Base-by-base conservation (phyloP, 306 rosid genomes). In the Carpinus viminea region DNA sequence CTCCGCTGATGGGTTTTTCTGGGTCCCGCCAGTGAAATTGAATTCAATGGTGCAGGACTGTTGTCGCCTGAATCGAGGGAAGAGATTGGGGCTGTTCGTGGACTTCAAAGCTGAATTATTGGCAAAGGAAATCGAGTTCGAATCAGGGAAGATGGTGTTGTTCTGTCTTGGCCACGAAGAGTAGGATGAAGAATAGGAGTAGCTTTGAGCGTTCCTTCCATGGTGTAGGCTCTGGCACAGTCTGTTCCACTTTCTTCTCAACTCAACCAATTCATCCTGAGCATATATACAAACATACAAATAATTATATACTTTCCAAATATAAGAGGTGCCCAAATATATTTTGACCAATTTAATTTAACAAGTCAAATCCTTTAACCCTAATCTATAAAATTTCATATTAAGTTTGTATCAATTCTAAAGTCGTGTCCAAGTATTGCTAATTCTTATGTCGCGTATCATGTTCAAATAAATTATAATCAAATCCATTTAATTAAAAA, bases 1-100 rank as follows among this genome's bases (percentile, higher is more conserved):
- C 64, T 86, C 87, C 79, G 85, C 45, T 45, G 12, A 68, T 73
- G 85, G 84, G 45, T 82, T 74, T 74, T 79, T 83, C 75, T 73
- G 87, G 46, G 47, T 62, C 59, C 79, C 92, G 70, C 83, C 86
- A 56, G 76, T 79, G 74, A 92, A 91, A 70, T 88, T 93, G 91
- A 95, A 95, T 86, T 95, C 97, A 45, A 90, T 92, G 66, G 89
- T 89, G 87, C 89, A 90, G 18, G 99, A 90, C 78, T 93, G 90
- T n/a, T 92, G 93, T 28, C 90, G 83, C 77, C 91, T 73, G 76
- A 91, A 89, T 5, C 79, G 89, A 5, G 92, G 93, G 43, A 86
- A 85, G 17, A 78, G 85, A 79, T 72, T 86, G 74, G 92, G 72
- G 77, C 85, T 77, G 26, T 84, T 74, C 46, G 77, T 62, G 7